Base-by-base conservation (phyloP, 2,329 filamentous ascomycete genomes). In the Emmonsiellopsis sp. region DNA sequence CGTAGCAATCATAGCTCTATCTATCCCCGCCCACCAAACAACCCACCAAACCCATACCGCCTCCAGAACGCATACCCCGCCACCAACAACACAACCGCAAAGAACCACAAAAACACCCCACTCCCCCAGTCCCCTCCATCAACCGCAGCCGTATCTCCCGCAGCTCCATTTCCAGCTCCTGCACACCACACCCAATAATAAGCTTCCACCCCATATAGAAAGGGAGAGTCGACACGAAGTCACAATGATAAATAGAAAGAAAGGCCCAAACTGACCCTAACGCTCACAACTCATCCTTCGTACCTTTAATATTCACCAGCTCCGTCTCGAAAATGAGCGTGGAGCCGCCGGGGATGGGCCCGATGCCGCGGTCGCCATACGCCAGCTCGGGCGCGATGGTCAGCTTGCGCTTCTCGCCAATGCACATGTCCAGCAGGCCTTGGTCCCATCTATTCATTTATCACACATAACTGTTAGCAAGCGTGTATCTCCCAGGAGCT, bases 281-380 rank as follows among this genome's bases (percentile, higher is more conserved):
- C 47, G n/a, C 54, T 65, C 63, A 75, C 54, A 74, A 60, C 63
- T 75, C 73, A 63, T 74, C 71, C 66, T 73, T 74, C 51, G 92
- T 87, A 32, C 90, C 90, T 13, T 84, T 77, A 65, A 97, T 96
- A 53, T 80, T 85, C 63, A 96, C 77, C 60, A 97, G 76, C 73
- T 95, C 89, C 45, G 91, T 95, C 76, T 95, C 89, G 67, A 97
- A 96, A 51, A 97, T 83, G 65, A 97, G 73, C 54, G 89, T 94
- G 61, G 87, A 83, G 34, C 84, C 85, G 4, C 80, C 83, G 15
- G 91, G 90, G 65, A 97, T 97, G 20, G 90, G 89, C 1, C 90
- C 90, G 67, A 88, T 81, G 38, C 72, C 78, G 52, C 83, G 79
- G 58, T 85, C 75, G 50, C 93, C 93, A 71, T 97, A 98, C 47